A percentile compares a stretch with the other conserved stretches of the same genome.
phyloP scores from a whole-genome alignment of 1,284 basidiomycete genomes.

The Naganishia albida region DNA sequence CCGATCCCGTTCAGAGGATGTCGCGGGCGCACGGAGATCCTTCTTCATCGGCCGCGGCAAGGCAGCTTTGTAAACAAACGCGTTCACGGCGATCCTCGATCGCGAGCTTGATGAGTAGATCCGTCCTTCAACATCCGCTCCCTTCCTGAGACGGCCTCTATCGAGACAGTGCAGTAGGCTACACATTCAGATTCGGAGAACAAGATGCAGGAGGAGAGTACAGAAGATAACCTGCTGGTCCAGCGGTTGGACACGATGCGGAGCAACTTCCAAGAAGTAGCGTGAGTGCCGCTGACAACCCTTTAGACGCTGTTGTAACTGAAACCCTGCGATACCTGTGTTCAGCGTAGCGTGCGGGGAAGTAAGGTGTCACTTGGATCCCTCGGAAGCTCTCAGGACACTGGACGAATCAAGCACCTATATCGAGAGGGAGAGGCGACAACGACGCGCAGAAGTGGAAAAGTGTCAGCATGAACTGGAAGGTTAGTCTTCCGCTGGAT shows the following conservation, averaged over 20 bases:
- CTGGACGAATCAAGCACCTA: constrained; percentile 24
- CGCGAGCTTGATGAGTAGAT: constrained; percentile 10
- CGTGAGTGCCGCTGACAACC: constrained; percentile 6
- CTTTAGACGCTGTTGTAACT: not conserved
- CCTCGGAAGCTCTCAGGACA: constrained; percentile 16
- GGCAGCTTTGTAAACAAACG: constrained; percentile 27
- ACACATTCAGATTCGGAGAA: not conserved
- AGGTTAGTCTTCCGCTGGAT: not conserved
- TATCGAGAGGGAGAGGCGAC: constrained; percentile 22
- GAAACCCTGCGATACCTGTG: no score
- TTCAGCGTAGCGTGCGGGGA: constrained; percentile 16
- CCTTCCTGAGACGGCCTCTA: not conserved
- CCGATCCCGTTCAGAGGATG: no score
- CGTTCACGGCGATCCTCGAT: not conserved
- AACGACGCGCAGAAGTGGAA: constrained; percentile 17
- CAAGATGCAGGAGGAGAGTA: constrained; percentile 17
- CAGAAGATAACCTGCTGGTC: constrained; percentile 13
- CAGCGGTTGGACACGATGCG: constrained; percentile 26
- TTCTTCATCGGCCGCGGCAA: no score
- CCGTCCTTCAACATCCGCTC: constrained; percentile 12
- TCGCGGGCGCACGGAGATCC: no score
- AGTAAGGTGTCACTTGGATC: constrained; percentile 21
- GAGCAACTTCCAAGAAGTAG: constrained; percentile 22
- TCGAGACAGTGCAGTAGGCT: not conserved
- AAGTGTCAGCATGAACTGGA: constrained; percentile 25